Conservation (phyloP, 2,329 filamentous ascomycete species). For the Rugonectria rugulosa region DNA sequence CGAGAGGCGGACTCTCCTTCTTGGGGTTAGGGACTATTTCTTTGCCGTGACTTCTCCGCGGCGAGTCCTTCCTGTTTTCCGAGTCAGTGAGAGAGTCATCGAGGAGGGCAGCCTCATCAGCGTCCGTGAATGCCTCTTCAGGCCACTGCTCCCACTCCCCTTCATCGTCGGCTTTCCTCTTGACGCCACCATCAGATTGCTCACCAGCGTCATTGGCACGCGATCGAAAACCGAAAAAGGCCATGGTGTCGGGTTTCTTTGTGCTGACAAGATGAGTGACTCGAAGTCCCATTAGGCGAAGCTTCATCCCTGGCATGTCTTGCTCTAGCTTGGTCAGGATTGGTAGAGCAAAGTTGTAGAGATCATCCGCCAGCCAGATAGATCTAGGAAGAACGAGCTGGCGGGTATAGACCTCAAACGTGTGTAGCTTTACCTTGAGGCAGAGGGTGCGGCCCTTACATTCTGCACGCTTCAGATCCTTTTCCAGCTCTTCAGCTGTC, state of each 20-base stretch:
- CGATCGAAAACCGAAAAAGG: slow-evolving; percentile 76
- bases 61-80: slow-evolving; percentile 14
- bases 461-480: slow-evolving; percentile 79
- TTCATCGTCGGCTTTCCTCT: slow-evolving; percentile 46
- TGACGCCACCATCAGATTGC: slow-evolving; percentile 30
- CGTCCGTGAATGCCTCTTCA: slow-evolving; percentile 63
- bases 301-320: slow-evolving; percentile 78
- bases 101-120: slow-evolving; percentile 24
- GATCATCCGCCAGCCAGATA: slow-evolving; percentile 76
- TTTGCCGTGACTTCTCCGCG: slow-evolving; percentile 52
- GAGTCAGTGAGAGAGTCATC: slow-evolving; percentile 16
- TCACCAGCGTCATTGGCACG: slow-evolving; percentile 34
- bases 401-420: slow-evolving; percentile 88
- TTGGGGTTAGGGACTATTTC: slow-evolving; percentile 58
- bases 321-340: slow-evolving; percentile 86
- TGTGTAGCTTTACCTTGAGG: slow-evolving; percentile 92
- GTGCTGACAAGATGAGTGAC: slow-evolving; percentile 88
- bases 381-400: slow-evolving; percentile 80
- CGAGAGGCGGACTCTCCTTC: slow-evolving; percentile 39
- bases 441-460: slow-evolving; percentile 92
- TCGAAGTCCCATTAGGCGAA: slow-evolving; percentile 87
- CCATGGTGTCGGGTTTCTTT: slow-evolving; percentile 78
- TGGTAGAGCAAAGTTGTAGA: slow-evolving; percentile 82
- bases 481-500: slow-evolving; percentile 86
- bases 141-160: slow-evolving; percentile 72